phyloP scores from a whole-genome alignment of 768 basidiomycete genomes.

The Suillus clintonianus region DNA sequence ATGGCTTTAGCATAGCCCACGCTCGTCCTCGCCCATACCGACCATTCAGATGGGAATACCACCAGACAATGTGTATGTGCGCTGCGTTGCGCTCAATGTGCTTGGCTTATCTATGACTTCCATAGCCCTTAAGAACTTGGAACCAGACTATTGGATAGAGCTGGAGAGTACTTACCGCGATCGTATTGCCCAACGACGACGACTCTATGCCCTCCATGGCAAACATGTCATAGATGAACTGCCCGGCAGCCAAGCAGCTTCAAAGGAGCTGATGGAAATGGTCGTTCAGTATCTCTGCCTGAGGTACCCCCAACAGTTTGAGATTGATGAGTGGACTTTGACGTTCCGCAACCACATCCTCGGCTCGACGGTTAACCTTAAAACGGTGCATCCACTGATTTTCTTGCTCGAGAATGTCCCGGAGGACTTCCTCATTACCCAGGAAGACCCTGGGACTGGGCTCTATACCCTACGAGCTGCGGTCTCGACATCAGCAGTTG shows the following conservation, averaged over 20 bases:
- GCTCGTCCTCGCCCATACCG: slow-evolving; percentile 54
- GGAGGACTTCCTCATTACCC: slow-evolving; percentile 50
- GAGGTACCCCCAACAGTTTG: slow-evolving; percentile 58
- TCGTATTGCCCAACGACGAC: slow-evolving; percentile 44
- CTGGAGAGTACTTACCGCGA: slow-evolving; percentile 52
- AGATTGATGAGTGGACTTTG: slow-evolving; percentile 34
- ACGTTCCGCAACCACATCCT: slow-evolving; percentile 48
- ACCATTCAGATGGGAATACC: slow-evolving; percentile 56
- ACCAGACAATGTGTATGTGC: slow-evolving; percentile 53
- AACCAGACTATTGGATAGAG: slow-evolving; percentile 60
- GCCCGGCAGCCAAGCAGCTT: slow-evolving; percentile 51
- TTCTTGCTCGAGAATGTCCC: slow-evolving; percentile 54
- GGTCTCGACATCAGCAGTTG: slow-evolving; percentile 48
- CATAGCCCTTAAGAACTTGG: slow-evolving; percentile 46
- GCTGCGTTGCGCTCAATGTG: not conserved
- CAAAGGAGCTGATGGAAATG: slow-evolving; percentile 55
- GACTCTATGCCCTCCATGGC: slow-evolving; percentile 40
- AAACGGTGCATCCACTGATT: slow-evolving; percentile 35
- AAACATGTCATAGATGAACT: slow-evolving; percentile 44
- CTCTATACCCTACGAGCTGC: slow-evolving; percentile 47
- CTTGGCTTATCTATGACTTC: not conserved
- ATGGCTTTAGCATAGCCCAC: slow-evolving; percentile 43
- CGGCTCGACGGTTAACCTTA: slow-evolving; percentile 28
- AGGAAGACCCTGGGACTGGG: slow-evolving; percentile 43
- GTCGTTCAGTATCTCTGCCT: slow-evolving; percentile 56